Evolutionary conservation across 495 filamentous ascomycete genomes (phyloP).

Genomic region (Hyaloscypha bicolor): DNA sequence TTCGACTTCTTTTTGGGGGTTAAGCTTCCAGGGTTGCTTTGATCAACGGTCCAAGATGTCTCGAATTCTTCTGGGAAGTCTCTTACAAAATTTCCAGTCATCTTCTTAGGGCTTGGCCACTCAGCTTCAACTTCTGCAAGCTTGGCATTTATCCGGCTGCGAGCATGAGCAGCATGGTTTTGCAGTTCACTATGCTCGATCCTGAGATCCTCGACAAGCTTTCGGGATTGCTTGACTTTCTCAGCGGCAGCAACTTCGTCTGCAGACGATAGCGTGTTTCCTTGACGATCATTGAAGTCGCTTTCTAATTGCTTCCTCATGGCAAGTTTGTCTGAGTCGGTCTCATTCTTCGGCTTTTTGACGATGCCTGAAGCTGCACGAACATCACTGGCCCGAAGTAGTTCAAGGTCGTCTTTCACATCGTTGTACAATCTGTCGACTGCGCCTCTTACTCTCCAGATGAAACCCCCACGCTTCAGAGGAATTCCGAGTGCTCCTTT

Average conservation of each 20-base stretch:
- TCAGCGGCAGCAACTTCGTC: constrained; percentile 29
- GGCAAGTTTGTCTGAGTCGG: constrained; percentile 33
- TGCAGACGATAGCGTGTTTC: constrained; percentile 13
- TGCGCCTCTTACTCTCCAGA: neutral
- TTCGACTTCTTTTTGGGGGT: constrained; percentile 29
- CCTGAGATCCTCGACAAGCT: constrained; percentile 1
- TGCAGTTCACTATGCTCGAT: constrained; percentile 20
- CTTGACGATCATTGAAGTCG: constrained; percentile 28
- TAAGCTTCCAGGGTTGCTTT: constrained; percentile 11
- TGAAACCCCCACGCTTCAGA: neutral
- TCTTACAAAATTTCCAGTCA: constrained; percentile 47
- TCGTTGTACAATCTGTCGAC: neutral
- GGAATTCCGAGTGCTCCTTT: neutral
- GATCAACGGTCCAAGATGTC: constrained; percentile 34
- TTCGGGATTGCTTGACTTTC: constrained; percentile 12
- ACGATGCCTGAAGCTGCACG: constrained; percentile 43
- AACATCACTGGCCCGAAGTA: constrained; percentile 52
- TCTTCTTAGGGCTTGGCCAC: constrained; percentile 2
- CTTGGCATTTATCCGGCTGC: constrained; percentile 4
- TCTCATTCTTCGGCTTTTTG: constrained; percentile 33
- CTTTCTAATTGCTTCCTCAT: constrained; percentile 37
- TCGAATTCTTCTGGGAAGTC: constrained; percentile 51
- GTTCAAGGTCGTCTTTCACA: constrained; percentile 43
- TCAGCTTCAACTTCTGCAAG: constrained; percentile 16
- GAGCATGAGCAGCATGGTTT: constrained; percentile 16